A percentile compares a stretch with the other conserved stretches of the same genome.
These are phyloP conservation scores for Apophysomyces trapeziformis DNA, from an alignment of 371 early-diverging fungal species.

Conservation along the genomic window DNA sequence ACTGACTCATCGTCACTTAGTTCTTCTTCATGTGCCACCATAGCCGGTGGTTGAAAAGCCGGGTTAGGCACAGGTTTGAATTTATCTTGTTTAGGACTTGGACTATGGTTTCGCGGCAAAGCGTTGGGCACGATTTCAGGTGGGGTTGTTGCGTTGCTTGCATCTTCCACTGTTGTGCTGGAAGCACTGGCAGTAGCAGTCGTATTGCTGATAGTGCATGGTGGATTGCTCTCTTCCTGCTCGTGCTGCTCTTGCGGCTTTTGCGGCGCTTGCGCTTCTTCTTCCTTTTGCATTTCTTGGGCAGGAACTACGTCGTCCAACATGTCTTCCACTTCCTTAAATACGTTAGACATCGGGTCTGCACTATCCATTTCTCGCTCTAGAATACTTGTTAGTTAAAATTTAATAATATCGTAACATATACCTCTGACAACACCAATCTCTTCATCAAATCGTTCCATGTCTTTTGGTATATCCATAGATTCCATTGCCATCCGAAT, in stretches of 20 bases:
- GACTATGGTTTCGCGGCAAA: background rate
- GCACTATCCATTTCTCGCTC: background rate
- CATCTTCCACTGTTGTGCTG: too few relatives aligned
- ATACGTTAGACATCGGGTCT: slow-evolving; percentile 21
- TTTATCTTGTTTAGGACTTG: background rate
- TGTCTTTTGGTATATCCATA: slow-evolving; percentile 32
- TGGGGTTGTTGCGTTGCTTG: background rate
- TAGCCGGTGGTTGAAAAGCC: background rate
- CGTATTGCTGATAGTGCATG: too few relatives aligned
- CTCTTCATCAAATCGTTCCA: slow-evolving; percentile 15
- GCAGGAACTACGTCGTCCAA: slow-evolving; percentile 14
- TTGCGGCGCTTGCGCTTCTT: background rate
- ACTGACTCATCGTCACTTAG: slow-evolving; percentile 19
- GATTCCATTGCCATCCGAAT: slow-evolving; percentile 29
- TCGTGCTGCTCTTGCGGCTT: too few relatives aligned
- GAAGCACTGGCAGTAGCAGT: too few relatives aligned
- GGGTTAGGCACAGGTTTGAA: slow-evolving; percentile 28
- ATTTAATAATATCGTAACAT: background rate
- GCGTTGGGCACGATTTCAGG: background rate
- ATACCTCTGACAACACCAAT: slow-evolving; percentile 1
- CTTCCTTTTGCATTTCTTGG: background rate
- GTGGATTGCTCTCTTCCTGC: too few relatives aligned
- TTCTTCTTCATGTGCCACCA: background rate
- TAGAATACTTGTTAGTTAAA: background rate
- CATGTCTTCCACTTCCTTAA: slow-evolving; percentile 26